These are phyloP conservation scores for Penicillium vulpinum DNA, from an alignment of 2,329 filamentous ascomycete species.

Conservation along the genomic window DNA sequence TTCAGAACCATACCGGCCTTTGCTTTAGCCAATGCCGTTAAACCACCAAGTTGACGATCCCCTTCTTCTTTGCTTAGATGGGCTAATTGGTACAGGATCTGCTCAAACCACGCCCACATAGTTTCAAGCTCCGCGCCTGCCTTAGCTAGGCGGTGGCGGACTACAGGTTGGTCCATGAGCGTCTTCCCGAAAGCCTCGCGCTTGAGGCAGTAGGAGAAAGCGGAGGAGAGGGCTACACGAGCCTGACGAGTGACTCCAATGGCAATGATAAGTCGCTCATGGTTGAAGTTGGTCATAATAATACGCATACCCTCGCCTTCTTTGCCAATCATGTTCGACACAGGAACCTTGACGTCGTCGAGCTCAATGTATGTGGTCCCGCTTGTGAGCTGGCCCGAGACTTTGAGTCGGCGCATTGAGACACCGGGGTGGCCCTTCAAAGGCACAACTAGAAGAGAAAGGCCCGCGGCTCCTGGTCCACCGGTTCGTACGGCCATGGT, in stretches of 20 bases:
- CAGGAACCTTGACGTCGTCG: conserved; percentile 71
- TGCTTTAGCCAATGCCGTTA: conserved; percentile 72
- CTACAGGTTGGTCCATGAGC: conserved; percentile 72
- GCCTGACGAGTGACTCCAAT: conserved; percentile 64
- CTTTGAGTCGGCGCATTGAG: conserved; percentile 66
- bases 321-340: conserved; percentile 66
- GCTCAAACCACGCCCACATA: conserved; percentile 71
- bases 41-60: conserved; percentile 62
- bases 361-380: conserved; percentile 76
- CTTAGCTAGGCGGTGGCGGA: conserved; percentile 71
- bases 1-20: conserved; percentile 70
- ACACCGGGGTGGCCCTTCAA: conserved; percentile 68
- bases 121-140: conserved; percentile 67
- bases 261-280: conserved; percentile 68
- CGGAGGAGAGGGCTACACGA: conserved; percentile 59
- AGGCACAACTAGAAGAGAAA: conserved; percentile 69
- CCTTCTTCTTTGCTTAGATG: conserved; percentile 54
- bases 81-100: conserved; percentile 68
- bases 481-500: conserved; percentile 74
- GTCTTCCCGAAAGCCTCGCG: conserved; percentile 68
- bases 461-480: conserved; percentile 60
- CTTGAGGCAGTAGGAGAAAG: conserved; percentile 64
- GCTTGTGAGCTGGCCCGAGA: conserved; percentile 63
- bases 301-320: conserved; percentile 73
- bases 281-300: conserved; percentile 79